Conservation (phyloP, 1,139 yeast species). For the Geotrichum histeridarum region DNA sequence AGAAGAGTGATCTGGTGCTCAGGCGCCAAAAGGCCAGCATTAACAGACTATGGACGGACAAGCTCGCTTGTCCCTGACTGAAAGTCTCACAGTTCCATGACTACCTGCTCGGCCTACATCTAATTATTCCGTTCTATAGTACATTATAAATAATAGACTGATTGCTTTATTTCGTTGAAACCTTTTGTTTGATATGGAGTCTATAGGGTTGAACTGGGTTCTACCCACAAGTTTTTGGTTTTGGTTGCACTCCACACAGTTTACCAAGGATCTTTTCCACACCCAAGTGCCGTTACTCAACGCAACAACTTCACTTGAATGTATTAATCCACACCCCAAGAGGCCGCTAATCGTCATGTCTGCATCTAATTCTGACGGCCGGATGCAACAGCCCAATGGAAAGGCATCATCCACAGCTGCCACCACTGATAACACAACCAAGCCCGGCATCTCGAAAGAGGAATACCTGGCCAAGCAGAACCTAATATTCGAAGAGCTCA, state of each 20-base stretch:
- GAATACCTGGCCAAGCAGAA: conserved; percentile 25
- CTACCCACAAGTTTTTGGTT: too few relatives aligned
- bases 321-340: not conserved
- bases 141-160: too few relatives aligned
- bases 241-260: too few relatives aligned
- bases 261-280: too few relatives aligned
- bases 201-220: too few relatives aligned
- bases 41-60: conserved; percentile 5
- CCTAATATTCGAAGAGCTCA: conserved; percentile 23
- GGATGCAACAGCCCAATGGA: conserved; percentile 3
- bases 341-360: conserved; percentile 8
- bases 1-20: not conserved
- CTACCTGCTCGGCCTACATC: conserved; percentile 9
- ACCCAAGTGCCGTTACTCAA: too few relatives aligned
- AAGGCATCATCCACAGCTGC: not conserved
- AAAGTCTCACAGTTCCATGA: conserved; percentile 8
- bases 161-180: too few relatives aligned
- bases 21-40: conserved; percentile 2
- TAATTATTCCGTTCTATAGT: not conserved
- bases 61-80: not conserved
- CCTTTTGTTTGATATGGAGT: too few relatives aligned
- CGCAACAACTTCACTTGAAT: conserved; percentile 1
- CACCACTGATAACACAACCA: not conserved
- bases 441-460: conserved; percentile 22
- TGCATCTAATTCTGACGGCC: conserved; percentile 8